Conservation (phyloP, 768 basidiomycete species). For the Kondoa subrosea region DNA sequence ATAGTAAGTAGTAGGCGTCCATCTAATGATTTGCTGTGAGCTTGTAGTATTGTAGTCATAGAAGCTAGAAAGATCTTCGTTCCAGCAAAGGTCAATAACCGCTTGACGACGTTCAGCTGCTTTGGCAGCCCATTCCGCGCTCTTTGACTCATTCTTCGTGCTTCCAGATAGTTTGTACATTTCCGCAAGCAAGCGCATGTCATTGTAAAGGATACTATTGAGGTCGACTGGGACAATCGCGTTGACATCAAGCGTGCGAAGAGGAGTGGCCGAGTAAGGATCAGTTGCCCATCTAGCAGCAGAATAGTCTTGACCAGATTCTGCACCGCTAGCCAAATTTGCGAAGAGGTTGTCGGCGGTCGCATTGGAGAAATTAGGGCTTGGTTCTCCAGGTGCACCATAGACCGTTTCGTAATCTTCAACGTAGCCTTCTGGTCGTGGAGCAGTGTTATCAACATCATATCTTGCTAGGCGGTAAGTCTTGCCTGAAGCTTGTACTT, state of each 20-base stretch:
- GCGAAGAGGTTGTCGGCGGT: constrained; percentile 42
- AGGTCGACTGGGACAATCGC: constrained; percentile 57
- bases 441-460: constrained; percentile 63
- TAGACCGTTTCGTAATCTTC: constrained; percentile 65
- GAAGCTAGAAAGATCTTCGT: constrained; percentile 61
- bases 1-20: constrained; percentile 56
- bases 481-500: constrained; percentile 30
- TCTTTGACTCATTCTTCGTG: background rate
- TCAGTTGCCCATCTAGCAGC: constrained; percentile 33
- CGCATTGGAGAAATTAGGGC: constrained; percentile 47
- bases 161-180: constrained; percentile 2
- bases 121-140: constrained; percentile 15
- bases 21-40: constrained; percentile 47
- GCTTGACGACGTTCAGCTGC: constrained; percentile 41
- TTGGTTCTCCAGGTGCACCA: constrained; percentile 29
- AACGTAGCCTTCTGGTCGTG: constrained; percentile 57
- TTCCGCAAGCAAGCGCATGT: constrained; percentile 21
- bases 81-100: constrained; percentile 76
- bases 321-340: constrained; percentile 75
- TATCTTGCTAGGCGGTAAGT: constrained; percentile 56
- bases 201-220: constrained; percentile 63
- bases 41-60: constrained; percentile 74
- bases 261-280: constrained; percentile 40
- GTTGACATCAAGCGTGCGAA: constrained; percentile 55
- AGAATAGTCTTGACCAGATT: constrained; percentile 35